Base-by-base conservation (phyloP, 1,284 basidiomycete genomes). In the Ceratobasidium sp. region DNA sequence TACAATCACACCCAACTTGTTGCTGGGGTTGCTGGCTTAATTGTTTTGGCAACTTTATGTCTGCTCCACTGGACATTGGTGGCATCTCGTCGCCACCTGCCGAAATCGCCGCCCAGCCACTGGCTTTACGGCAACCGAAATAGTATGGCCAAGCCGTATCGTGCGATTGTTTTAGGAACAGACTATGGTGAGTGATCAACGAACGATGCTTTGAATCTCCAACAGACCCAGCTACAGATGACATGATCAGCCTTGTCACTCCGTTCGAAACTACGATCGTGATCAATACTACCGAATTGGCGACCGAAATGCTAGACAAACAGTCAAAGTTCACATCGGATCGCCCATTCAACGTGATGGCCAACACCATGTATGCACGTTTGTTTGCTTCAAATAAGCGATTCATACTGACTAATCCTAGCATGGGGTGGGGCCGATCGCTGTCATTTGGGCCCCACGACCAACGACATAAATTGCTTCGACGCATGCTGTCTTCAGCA, bases 231-330 rank as follows among this genome's bases (percentile, higher is more conserved):
- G n/a, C 61, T 16, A 13, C n/a, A 69, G 66, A 52, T 7, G 66
- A 69, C 26, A 69, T 69, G 7, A 21, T 69, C 1, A 69, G 35
- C 18, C 38, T 69, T 5, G 18, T 47, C 2, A 69, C 66, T 7
- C 50, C 52, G 16, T n/a, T 43, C 7, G 41, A 57, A 11, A 69
- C 23, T 2, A 16, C 32, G 1, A 43, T 69, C 7, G 44, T 57
- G 6, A 14, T 69, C 52, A 69, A 69, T 23, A 69, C 66, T 18
- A 57, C 46, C 21, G 66, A 57, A 5, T 28, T 57, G 16, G 52
- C 66, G 8, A 69, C 52, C 3, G 66, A 57, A 23, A 21, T 69
- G 14, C 66, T 69, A 1, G 66, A 69, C 2, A 69, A 69, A 26
- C 66, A 69, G n/a, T 52, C 66, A 14, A 23, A 50, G 2, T 5